Base-by-base conservation (phyloP, 768 basidiomycete genomes). In the Rhizopogon rudus region DNA sequence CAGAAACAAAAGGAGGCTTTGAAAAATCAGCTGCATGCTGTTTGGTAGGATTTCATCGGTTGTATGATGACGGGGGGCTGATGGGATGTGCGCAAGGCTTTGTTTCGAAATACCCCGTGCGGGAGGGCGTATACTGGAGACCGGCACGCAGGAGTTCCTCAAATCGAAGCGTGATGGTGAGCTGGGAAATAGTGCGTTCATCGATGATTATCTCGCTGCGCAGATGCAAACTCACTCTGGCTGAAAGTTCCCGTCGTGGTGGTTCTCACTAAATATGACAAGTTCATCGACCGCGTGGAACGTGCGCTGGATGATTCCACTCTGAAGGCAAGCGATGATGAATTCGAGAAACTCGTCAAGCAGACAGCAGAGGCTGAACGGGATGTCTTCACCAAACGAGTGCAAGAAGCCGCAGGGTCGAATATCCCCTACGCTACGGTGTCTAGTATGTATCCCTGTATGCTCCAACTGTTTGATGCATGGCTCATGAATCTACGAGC, bases 11-110 rank as follows among this genome's bases (percentile, higher is more conserved):
- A 20, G 40, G 22, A 29, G 5, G 31, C 39, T 13, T n/a, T 60
- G 25, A 55, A 50, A 25, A 58, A 60, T 7, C 9, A 41, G 33
- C 39, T 60, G 13, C 59, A 60, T 52, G 59, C 59, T 2, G 37
- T 60, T 28, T 60, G 59, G 59, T 60, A 51, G 1, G 55, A 17
- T 25, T 25, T 25, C 25, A 5, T 25, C 4, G 25, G 4, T 25
- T 25, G 25, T 25, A 5, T 25, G 25, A 25, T 25, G 25, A 5
- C 4, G 25, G 10, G 13, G 2, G 10, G 10, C 45, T 48, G 28
- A 49, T 7, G 17, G 2, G 20, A 10, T 42, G 7, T 25, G 22
- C n/a, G 8, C 17, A 7, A 55, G 54, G 54, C 39, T 55, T n/a
- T 44, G 54, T 31, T 40, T 55, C 20, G 33, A 37, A n/a, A 40